phyloP scores from a whole-genome alignment of 2,329 filamentous ascomycete genomes.

The Cercospora citrullina region DNA sequence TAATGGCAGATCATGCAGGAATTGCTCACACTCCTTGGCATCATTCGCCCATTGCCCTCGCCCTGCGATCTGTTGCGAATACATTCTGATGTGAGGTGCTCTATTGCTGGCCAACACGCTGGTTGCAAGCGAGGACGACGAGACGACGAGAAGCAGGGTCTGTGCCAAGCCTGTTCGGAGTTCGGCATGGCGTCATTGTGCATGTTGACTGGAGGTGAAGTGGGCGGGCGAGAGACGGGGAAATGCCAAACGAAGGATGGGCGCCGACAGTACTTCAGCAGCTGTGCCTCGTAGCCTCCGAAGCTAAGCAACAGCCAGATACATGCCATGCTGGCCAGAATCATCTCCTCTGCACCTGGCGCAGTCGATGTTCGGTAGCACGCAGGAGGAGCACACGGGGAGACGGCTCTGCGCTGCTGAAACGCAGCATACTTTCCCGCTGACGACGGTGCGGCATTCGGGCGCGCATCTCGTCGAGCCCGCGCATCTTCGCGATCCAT shows the following conservation, averaged over 20 bases:
- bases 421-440: slow-evolving; percentile 3
- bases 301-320: not conserved
- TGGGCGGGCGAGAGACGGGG: not conserved
- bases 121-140: not conserved
- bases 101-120: not conserved
- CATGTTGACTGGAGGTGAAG: not conserved
- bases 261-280: not conserved
- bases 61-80: too few species aligned
- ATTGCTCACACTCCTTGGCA: not conserved
- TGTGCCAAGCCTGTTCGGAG: not conserved
- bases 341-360: not conserved
- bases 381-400: not conserved
- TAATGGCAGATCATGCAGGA: not conserved
- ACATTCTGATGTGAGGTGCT: not conserved
- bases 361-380: not conserved
- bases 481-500: slow-evolving; percentile 33
- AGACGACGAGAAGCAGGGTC: not conserved
- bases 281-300: slow-evolving; percentile 4
- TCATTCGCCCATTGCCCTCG: not conserved
- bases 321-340: not conserved
- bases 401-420: slow-evolving; percentile 3
- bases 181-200: not conserved
- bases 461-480: not conserved
- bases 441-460: not conserved
- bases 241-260: not conserved